Evolutionary conservation across 192 early-diverging fungal species (phyloP).

Genomic region (Cetraspora pellucida): DNA sequence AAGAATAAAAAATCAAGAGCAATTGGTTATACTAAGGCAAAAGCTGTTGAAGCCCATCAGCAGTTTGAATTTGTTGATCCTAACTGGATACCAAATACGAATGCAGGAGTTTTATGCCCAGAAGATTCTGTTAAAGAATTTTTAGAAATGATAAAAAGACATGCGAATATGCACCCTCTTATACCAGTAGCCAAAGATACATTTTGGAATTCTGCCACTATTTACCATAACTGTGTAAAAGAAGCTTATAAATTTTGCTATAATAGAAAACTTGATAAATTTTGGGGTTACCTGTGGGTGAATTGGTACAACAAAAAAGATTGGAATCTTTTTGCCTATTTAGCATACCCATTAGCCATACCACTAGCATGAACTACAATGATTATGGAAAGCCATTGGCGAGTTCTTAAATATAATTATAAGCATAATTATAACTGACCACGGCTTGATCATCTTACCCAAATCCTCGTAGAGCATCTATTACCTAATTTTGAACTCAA

Average conservation of each 20-base stretch:
- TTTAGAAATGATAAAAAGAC: constrained; percentile 18
- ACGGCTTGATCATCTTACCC: neutral
- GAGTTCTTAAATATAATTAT: constrained; percentile 7
- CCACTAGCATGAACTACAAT: neutral
- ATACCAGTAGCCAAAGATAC: constrained; percentile 7
- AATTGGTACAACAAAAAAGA: constrained; percentile 22
- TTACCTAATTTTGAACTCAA: neutral
- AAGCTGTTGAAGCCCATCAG: neutral
- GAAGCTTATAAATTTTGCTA: constrained; percentile 8
- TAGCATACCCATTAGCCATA: neutral
- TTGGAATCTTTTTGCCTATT: neutral
- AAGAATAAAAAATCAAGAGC: constrained; percentile 3
- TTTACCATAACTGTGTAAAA: neutral
- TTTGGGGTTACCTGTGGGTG: constrained; percentile 3
- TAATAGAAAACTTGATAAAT: neutral
- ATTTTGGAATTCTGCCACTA: neutral
- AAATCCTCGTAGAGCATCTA: neutral
- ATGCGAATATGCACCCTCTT: constrained; percentile 5
- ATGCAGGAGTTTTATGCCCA: neutral
- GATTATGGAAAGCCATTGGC: neutral
- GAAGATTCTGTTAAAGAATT: constrained; percentile 4
- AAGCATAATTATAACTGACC: constrained; percentile 8
- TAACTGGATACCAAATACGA: neutral
- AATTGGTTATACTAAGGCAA: neutral
- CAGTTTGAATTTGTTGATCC: constrained; percentile 20